These are phyloP conservation scores for Lachnellula willkommii DNA, from an alignment of 2,329 filamentous ascomycete species.

Conservation along the genomic window DNA sequence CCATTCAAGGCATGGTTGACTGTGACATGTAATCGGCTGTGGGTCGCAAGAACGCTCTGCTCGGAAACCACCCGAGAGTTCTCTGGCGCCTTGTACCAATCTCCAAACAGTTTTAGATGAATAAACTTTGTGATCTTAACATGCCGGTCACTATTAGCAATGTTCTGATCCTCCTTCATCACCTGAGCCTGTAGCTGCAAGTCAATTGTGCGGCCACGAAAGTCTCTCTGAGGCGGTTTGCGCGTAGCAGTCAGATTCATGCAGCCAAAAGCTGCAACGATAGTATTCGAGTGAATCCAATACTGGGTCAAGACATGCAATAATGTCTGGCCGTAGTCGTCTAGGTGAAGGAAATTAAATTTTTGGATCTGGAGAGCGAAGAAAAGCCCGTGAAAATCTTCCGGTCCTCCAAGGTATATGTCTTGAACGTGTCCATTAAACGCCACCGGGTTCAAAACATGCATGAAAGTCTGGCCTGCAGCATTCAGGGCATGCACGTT, in stretches of 20 bases:
- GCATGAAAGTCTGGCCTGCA: slow-evolving; percentile 10
- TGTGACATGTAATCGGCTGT: neutral
- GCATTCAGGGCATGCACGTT: slow-evolving; percentile 5
- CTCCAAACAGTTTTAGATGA: neutral
- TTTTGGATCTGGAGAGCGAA: neutral
- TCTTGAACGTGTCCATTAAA: neutral
- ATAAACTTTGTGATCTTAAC: neutral
- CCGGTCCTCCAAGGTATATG: neutral
- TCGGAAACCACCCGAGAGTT: neutral
- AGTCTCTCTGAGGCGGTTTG: neutral
- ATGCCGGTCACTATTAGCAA: neutral
- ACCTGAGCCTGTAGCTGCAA: neutral
- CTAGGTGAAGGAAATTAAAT: slow-evolving; percentile 1
- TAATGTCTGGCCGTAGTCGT: slow-evolving; percentile 7
- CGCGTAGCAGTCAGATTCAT: neutral
- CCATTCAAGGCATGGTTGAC: neutral
- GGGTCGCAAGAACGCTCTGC: neutral
- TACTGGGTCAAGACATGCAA: slow-evolving; percentile 2
- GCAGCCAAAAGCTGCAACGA: neutral
- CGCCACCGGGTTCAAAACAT: slow-evolving; percentile 1
- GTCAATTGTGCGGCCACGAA: neutral
- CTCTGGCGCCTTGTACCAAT: neutral
- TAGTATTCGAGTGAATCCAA: neutral
- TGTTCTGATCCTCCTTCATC: neutral
- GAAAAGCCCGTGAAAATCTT: neutral